A percentile compares a stretch with the other conserved stretches of the same genome.
These are phyloP conservation scores for Russula emetica DNA, from an alignment of 768 basidiomycete genomes.

Conservation along the genomic window DNA sequence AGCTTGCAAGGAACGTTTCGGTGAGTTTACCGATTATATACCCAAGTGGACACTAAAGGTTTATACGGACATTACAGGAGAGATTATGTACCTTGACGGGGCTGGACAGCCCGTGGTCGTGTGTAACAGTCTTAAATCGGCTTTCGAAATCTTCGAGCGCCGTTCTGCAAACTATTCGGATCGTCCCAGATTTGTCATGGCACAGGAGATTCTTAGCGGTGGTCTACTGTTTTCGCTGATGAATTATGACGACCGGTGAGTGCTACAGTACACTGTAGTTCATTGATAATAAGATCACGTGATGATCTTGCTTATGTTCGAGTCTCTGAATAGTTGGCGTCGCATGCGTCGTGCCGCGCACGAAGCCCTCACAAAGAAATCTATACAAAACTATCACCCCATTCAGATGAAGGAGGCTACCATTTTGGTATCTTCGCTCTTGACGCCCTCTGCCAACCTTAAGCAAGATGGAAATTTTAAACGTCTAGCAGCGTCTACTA, in stretches of 20 bases:
- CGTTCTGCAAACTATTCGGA: conserved; percentile 32
- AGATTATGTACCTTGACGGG: conserved; percentile 27
- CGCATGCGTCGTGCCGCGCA: conserved; percentile 35
- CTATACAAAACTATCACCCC: conserved; percentile 28
- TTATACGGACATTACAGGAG: background rate
- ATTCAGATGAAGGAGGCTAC: conserved; percentile 34
- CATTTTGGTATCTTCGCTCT: conserved; percentile 31
- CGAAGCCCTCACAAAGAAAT: conserved; percentile 33
- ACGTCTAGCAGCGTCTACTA: conserved; percentile 31
- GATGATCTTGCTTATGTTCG: too few species aligned
- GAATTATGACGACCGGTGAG: conserved; percentile 3
- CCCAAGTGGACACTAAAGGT: background rate
- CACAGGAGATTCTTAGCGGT: conserved; percentile 11
- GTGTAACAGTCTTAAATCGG: conserved; percentile 30
- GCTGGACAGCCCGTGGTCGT: conserved; percentile 28
- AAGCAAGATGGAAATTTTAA: conserved; percentile 33
- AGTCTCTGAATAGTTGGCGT: conserved; percentile 11
- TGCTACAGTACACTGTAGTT: background rate
- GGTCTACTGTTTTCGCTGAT: conserved; percentile 11
- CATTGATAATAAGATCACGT: too few species aligned
- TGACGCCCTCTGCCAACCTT: conserved; percentile 29
- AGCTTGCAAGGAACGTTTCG: conserved; percentile 8
- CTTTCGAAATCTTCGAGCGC: conserved; percentile 32
- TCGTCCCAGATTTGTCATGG: conserved; percentile 22
- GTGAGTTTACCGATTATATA: background rate